Percentiles rank a stretch among this genome's conserved stretches.
Conservation (phyloP, 768 basidiomycete species). For the Naganishia friedmannii region DNA sequence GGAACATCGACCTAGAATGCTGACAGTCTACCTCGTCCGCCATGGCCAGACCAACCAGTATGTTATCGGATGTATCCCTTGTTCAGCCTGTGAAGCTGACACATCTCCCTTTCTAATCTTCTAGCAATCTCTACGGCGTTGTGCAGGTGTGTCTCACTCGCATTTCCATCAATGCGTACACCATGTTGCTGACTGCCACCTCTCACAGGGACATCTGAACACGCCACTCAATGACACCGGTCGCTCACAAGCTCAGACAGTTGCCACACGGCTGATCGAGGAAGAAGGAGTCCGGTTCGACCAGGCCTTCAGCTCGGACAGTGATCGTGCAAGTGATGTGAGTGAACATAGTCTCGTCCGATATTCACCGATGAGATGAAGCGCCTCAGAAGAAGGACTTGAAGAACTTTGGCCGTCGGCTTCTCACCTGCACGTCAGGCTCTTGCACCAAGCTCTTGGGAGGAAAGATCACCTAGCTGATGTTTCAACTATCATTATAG, state of each 20-base stretch:
- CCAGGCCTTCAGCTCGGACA: constrained; percentile 66
- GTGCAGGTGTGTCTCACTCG: neutral
- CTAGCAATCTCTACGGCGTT: constrained; percentile 2
- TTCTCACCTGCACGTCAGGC: neutral
- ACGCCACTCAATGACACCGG: constrained; percentile 66
- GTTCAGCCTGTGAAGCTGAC: neutral
- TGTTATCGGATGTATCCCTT: neutral
- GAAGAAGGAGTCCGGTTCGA: constrained; percentile 57
- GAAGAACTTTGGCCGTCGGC: neutral
- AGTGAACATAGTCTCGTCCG: constrained; percentile 18
- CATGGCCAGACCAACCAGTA: constrained; percentile 25
- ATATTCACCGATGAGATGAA: neutral
- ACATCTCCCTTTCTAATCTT: neutral
- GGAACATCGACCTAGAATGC: constrained; percentile 6
- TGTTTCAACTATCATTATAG: neutral
- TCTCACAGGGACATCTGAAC: constrained; percentile 74
- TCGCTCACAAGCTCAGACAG: constrained; percentile 60
- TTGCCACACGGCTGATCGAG: constrained; percentile 60
- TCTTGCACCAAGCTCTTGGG: neutral
- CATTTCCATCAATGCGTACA: neutral
- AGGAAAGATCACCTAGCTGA: neutral
- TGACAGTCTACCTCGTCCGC: constrained; percentile 25
- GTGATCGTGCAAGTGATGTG: constrained; percentile 57
- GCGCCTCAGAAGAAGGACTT: too few species aligned
- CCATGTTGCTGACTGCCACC: neutral